Evolutionary conservation across 2,329 filamentous ascomycete species (phyloP), one percentile per base, ranked within the genome.

Genomic region (Diaporthe batatas): DNA sequence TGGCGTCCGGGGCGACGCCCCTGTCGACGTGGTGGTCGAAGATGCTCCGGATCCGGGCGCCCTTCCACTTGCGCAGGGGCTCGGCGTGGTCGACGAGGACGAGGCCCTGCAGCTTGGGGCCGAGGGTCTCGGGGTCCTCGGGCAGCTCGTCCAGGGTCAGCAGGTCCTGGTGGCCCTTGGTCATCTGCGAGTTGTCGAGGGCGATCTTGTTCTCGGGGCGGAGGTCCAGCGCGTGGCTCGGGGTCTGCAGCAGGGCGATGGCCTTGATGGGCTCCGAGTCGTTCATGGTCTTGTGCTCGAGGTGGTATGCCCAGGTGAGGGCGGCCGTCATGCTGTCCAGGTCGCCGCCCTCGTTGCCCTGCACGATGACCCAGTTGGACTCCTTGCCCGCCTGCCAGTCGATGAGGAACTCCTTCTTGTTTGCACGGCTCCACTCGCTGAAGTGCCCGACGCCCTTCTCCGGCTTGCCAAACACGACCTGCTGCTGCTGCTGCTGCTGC

Each of bases 61-160:
- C 77, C 25, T 75, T 76, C 84, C 84, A 86, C 75, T 84, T 84
- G 7, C 83, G 79, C 69, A 85, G 74, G 6, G 84, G 84, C 12
- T 76, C 76, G 0, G 82, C 78, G 68, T 86, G 84, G 74, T 86
- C 84, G 6, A 86, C 84, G 6, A 86, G 76, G 2, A 85, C 80
- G 42, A 86, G 84, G n/a, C 84, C 84, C 54, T 80, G 81, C 53
- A 86, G 78, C 73, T 84, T 83, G 23, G 74, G 76, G 14, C 81
- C 78, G 16, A 86, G 78, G 1, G 84, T 86, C 70, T 86, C 83
- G 1, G 83, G 82, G 58, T 84, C 82, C 74, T 85, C 84, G 16
- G 84, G 84, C 4, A 86, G 79, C 76, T 86, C 84, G 73, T 86
- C 83, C n/a, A 84, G 80, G 10, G 84, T 86, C 49, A 86, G 78